Evolutionary conservation across 1,139 yeast species (phyloP), one percentile per base, ranked within the genome.

Genomic region (Candida sanyaensis): DNA sequence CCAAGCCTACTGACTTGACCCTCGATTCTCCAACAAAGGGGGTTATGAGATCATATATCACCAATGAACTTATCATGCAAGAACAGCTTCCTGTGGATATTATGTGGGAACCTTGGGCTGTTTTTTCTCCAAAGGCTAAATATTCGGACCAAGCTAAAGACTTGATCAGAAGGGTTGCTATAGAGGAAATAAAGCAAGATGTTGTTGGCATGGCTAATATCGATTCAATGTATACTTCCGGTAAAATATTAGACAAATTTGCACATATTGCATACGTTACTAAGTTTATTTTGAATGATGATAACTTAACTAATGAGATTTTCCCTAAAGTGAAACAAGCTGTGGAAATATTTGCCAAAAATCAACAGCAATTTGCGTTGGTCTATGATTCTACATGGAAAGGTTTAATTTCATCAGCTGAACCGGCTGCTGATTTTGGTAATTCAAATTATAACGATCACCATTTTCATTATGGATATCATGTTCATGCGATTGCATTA

Each of bases 391-490:
- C 73, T 1, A 71, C 80, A 1, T 87, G 92, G 91, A 83, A 81
- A 59, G 95, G 95, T n/a, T 60, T 87, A 8, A 75, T 85, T 11
- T 85, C 92, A 0, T 77, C 86, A 0, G 88, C 91, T 0, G 83
- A 81, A 1, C 75, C 83, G 1, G 81, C 72, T 13, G 84, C 83
- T 1, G 95, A 87, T 68, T 87, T 83, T 62, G 95, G 95, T 46
- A 87, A 87, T 59, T 76, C 91, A 9, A 83, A 80, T 59, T 87
- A 86, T 61, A 87, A 87, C 58, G 95, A 87, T 58, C 95, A 87
- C 58, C 93, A 87, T 64, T 87, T 87, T 72, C 93, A 87, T 65
- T 87, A 86, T 59, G 89, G 90, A 1, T 87, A 87, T 56, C 90
- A 84, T 58, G 77, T 87, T 37, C 86, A 86, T 60, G 88, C 93